phyloP scores from a whole-genome alignment of 768 basidiomycete genomes.

The Panellus pusillus region DNA sequence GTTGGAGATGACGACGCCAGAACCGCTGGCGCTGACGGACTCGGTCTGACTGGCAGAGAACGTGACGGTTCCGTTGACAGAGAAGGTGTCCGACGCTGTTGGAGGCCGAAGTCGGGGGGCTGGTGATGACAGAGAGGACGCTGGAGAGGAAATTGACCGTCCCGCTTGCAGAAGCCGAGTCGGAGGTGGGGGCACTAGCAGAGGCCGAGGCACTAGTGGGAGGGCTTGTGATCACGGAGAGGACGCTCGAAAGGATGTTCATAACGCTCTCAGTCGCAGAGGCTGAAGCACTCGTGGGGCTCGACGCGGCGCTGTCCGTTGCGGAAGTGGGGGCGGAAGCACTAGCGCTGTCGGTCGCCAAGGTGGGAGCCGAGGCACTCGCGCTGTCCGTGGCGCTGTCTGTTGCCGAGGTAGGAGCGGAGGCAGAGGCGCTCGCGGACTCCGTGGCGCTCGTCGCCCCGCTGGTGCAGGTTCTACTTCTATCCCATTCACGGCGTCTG shows the following conservation, averaged over 20 bases:
- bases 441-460: neutral
- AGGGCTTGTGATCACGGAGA: neutral
- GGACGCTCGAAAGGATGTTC: neutral
- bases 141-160: neutral
- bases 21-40: constrained; percentile 10
- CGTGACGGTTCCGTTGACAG: neutral
- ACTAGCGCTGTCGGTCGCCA: neutral
- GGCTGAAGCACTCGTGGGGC: neutral
- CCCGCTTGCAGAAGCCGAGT: neutral
- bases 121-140: neutral
- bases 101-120: too few species aligned
- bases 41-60: neutral
- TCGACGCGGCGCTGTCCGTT: neutral
- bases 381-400: neutral
- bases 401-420: neutral
- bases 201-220: neutral
- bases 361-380: neutral
- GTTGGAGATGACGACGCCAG: neutral
- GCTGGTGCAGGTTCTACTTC: constrained; percentile 3
- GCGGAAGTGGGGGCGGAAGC: too few species aligned
- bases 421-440: neutral
- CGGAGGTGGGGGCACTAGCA: neutral
- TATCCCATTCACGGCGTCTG: constrained; percentile 14
- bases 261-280: neutral
- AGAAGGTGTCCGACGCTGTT: neutral